Conservation (phyloP, 2,329 filamentous ascomycete genomes). For the Fusarium continuum region DNA sequence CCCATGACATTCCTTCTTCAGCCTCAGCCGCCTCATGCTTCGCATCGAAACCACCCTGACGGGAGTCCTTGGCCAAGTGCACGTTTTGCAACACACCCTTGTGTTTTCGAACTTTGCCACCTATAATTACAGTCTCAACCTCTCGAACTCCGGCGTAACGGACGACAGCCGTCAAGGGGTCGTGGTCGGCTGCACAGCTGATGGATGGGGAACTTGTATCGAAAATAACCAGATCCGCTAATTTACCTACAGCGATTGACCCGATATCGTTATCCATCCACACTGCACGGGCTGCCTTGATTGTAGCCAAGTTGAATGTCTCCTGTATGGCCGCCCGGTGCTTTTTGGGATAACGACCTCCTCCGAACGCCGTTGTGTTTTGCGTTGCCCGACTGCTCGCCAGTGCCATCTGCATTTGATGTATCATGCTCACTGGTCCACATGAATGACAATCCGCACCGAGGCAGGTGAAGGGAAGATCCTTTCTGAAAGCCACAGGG, state of each 20-base stretch:
- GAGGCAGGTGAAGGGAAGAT: background rate
- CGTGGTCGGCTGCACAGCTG: background rate
- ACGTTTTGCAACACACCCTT: background rate
- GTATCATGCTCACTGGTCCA: conserved; percentile 10
- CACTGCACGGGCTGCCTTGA: conserved; percentile 4
- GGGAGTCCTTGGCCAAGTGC: background rate
- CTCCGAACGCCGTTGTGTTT: background rate
- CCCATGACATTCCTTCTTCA: background rate
- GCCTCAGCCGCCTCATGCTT: background rate
- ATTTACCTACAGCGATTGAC: background rate
- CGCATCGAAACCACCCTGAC: background rate
- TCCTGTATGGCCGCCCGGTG: background rate
- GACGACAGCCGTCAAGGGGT: background rate
- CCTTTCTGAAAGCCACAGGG: background rate
- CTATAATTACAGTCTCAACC: conserved; percentile 1
- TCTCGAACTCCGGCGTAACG: background rate
- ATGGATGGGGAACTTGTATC: conserved; percentile 1
- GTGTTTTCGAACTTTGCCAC: background rate
- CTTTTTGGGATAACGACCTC: background rate
- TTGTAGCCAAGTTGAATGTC: conserved; percentile 4
- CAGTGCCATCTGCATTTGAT: background rate
- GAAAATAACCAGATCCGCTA: background rate
- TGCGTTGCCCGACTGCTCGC: background rate
- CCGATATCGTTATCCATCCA: background rate
- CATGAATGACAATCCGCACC: conserved; percentile 11